These are phyloP conservation scores for Venustampulla echinocandica DNA, from an alignment of 495 filamentous ascomycete species.

Conservation along the genomic window DNA sequence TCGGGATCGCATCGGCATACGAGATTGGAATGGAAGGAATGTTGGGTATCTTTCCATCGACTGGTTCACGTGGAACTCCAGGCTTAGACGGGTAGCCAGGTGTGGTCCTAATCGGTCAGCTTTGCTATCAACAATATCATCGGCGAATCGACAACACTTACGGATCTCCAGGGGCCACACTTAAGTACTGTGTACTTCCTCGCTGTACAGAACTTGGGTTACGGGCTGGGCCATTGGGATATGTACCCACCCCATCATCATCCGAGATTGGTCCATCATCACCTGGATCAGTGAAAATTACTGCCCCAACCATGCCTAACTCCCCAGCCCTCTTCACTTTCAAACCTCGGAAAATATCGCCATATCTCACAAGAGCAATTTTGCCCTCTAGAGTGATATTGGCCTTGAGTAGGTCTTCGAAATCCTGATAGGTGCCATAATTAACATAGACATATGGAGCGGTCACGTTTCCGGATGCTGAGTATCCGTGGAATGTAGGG, in stretches of 20 bases:
- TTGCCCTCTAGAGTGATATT: slow-evolving; percentile 74
- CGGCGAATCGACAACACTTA: slow-evolving; percentile 24
- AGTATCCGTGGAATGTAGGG: slow-evolving; percentile 94
- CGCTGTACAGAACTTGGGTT: slow-evolving; percentile 85
- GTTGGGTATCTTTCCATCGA: slow-evolving; percentile 57
- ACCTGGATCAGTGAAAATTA: slow-evolving; percentile 84
- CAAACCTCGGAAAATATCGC: slow-evolving; percentile 76
- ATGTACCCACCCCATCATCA: slow-evolving; percentile 67
- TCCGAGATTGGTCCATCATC: slow-evolving; percentile 78
- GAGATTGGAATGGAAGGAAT: slow-evolving; percentile 94
- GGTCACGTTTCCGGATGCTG: slow-evolving; percentile 83
- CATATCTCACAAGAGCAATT: slow-evolving; percentile 82
- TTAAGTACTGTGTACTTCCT: slow-evolving; percentile 83
- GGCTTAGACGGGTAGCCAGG: slow-evolving; percentile 92
- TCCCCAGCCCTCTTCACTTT: slow-evolving; percentile 93
- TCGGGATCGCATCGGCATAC: slow-evolving; percentile 73
- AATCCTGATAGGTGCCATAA: slow-evolving; percentile 80
- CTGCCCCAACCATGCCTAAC: slow-evolving; percentile 77
- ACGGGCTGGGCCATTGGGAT: slow-evolving; percentile 81
- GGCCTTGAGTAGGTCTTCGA: slow-evolving; percentile 68
- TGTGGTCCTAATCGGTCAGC: slow-evolving; percentile 48
- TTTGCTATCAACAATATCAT: background rate
- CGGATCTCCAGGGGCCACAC: slow-evolving; percentile 51
- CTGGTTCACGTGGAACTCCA: slow-evolving; percentile 68
- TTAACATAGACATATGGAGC: slow-evolving; percentile 74